Conservation (phyloP, 805 yeast species). For the Saccharomycodes ludwigii region DNA sequence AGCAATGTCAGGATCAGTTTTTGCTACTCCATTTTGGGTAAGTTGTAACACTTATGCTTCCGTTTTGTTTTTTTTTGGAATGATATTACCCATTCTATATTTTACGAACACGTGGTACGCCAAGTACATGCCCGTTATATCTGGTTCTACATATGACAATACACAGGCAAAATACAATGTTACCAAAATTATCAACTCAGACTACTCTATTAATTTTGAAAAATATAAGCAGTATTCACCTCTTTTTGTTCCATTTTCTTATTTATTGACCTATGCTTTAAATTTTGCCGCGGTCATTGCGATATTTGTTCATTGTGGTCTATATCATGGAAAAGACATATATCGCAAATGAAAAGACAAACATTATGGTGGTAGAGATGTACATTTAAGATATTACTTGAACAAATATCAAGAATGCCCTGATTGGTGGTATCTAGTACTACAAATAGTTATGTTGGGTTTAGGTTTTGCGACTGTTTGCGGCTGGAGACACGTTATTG, state of each 20-base stretch:
- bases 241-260: conserved; percentile 44
- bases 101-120: conserved; percentile 46
- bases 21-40: conserved; percentile 39
- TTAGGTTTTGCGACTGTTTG: conserved; percentile 24
- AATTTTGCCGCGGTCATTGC: conserved; percentile 54
- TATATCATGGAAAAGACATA: conserved; percentile 48
- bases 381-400: conserved; percentile 39
- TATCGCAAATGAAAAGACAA: conserved; percentile 27
- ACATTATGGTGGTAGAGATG: conserved; percentile 32
- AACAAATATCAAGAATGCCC: conserved; percentile 54
- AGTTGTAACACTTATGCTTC: conserved; percentile 30
- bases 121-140: conserved; percentile 46
- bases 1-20: conserved; percentile 41
- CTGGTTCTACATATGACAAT: conserved; percentile 37
- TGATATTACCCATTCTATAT: conserved; percentile 37
- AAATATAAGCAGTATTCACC: conserved; percentile 46
- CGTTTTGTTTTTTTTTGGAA: conserved; percentile 37
- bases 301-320: conserved; percentile 41
- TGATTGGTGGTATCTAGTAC: conserved; percentile 49
- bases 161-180: conserved; percentile 35
- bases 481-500: too few species aligned
- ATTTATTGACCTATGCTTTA: conserved; percentile 42
- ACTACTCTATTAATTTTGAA: conserved; percentile 29
- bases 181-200: conserved; percentile 30
- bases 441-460: conserved; percentile 18